Evolutionary conservation across 2,329 filamentous ascomycete genomes (phyloP).

Genomic region (Bipolaris zeicola): DNA sequence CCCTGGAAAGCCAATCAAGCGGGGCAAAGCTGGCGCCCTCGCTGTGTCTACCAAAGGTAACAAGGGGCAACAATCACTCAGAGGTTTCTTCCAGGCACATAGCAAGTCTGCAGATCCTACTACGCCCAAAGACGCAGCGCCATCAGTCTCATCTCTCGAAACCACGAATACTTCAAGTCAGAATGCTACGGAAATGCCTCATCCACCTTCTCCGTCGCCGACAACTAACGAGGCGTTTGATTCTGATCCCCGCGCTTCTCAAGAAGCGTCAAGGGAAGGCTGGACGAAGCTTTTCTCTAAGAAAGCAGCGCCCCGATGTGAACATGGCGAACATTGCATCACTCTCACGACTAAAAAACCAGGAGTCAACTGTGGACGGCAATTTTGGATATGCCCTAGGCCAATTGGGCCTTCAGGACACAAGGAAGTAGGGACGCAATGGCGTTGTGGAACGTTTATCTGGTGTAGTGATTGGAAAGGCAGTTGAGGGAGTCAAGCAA

Average conservation of each 20-base stretch:
- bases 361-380: conserved; percentile 75
- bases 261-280: conserved; percentile 71
- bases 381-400: conserved; percentile 70
- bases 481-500: conserved; percentile 5
- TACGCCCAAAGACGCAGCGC: conserved; percentile 7
- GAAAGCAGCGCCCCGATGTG: conserved; percentile 76
- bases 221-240: conserved; percentile 9
- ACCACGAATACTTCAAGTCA: conserved; percentile 5
- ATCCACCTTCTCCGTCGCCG: conserved; percentile 6
- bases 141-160: conserved; percentile 3
- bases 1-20: conserved; percentile 51
- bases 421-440: conserved; percentile 83
- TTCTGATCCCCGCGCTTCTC: conserved; percentile 52
- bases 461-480: conserved; percentile 68
- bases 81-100: conserved; percentile 71
- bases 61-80: conserved; percentile 67
- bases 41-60: conserved; percentile 27
- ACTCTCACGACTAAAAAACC: conserved; percentile 85
- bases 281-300: conserved; percentile 86
- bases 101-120: conserved; percentile 17
- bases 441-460: conserved; percentile 86
- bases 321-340: conserved; percentile 87
- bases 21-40: conserved; percentile 53
- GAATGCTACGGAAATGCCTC: conserved; percentile 2
- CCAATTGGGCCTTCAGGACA: conserved; percentile 84